Percentiles rank a stretch among this genome's conserved stretches.
These are phyloP conservation scores for Fusarium paranaense DNA, from an alignment of 2,329 filamentous ascomycete species.

Conservation along the genomic window DNA sequence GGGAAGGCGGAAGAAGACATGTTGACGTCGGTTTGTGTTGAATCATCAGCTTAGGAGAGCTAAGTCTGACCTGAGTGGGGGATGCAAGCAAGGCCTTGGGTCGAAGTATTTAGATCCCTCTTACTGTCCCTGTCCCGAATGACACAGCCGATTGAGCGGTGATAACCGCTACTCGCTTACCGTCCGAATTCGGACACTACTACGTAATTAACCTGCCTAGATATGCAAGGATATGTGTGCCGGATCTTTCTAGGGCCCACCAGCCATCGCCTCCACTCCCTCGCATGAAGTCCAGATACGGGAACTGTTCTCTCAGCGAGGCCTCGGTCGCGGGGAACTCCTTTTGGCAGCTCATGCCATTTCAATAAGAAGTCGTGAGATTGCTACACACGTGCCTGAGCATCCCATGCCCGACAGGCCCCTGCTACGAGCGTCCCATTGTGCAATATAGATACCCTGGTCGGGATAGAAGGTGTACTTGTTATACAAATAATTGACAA, in stretches of 20 bases:
- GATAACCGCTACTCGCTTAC: background rate
- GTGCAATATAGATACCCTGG: background rate
- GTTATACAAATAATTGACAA: background rate
- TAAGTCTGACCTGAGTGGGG: background rate
- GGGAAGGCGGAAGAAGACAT: background rate
- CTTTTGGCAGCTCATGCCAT: background rate
- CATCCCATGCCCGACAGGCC: background rate
- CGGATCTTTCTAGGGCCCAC: background rate
- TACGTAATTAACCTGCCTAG: too few relatives aligned
- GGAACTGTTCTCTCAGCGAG: background rate
- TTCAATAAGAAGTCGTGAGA: background rate
- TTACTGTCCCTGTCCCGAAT: background rate
- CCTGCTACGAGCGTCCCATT: background rate
- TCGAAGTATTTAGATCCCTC: background rate
- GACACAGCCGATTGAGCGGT: background rate
- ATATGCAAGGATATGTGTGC: background rate
- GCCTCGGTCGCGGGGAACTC: background rate
- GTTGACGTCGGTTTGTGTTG: background rate
- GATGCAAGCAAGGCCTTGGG: background rate
- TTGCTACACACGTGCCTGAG: background rate
- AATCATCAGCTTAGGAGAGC: background rate
- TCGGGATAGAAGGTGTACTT: background rate
- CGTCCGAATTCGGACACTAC: background rate
- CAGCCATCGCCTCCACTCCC: background rate
- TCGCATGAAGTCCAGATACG: background rate